phyloP scores from a whole-genome alignment of 2,329 filamentous ascomycete genomes.

The Apiospora saccharicola region DNA sequence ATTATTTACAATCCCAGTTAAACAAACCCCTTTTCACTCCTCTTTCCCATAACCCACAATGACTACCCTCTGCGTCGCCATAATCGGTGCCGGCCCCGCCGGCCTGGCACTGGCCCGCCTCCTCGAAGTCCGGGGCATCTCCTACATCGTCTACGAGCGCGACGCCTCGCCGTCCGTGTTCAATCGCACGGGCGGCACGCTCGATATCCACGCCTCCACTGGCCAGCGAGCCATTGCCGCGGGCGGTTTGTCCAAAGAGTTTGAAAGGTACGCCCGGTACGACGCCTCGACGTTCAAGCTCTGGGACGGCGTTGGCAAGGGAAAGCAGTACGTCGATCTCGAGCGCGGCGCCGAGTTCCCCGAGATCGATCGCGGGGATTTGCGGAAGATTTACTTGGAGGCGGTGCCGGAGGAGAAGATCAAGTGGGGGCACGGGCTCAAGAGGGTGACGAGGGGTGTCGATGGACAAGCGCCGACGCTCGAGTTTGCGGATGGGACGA shows the following conservation, averaged over 20 bases:
- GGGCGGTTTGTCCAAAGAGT: constrained; percentile 57
- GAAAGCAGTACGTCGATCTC: constrained; percentile 40
- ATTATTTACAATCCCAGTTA: no score
- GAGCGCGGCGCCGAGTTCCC: constrained; percentile 39
- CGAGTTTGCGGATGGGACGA: constrained; percentile 45
- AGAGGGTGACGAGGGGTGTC: constrained; percentile 38
- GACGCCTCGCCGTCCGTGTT: constrained; percentile 51
- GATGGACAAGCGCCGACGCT: constrained; percentile 43
- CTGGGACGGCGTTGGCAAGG: constrained; percentile 46
- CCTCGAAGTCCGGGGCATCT: constrained; percentile 53
- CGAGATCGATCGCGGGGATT: constrained; percentile 59
- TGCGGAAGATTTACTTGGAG: constrained; percentile 53
- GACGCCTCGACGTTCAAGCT: constrained; percentile 60
- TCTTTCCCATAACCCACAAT: neutral
- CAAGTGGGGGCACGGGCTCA: constrained; percentile 54
- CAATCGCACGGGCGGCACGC: constrained; percentile 48
- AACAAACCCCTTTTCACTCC: neutral
- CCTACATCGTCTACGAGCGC: constrained; percentile 59
- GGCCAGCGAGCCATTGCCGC: constrained; percentile 60
- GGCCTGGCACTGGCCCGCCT: constrained; percentile 61
- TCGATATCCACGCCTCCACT: constrained; percentile 60
- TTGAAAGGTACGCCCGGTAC: constrained; percentile 57
- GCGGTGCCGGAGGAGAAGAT: constrained; percentile 54
- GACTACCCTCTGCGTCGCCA: constrained; percentile 48
- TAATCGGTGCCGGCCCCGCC: constrained; percentile 56